Evolutionary conservation across 495 filamentous ascomycete genomes (phyloP).

Genomic region (Penicillium riverlandense): DNA sequence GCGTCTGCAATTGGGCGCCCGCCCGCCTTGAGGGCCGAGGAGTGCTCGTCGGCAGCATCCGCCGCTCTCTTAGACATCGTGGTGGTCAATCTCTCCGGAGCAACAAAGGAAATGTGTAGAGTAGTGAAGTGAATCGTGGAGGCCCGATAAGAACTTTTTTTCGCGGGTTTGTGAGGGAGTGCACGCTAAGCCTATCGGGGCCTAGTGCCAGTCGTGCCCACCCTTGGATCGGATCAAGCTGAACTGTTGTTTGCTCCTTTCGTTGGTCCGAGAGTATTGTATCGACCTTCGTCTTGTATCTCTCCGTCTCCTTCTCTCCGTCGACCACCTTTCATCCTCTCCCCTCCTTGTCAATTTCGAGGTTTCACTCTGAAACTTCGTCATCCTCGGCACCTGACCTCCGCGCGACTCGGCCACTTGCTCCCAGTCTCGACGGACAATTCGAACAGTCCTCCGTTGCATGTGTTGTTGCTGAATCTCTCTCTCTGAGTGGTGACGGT

Average conservation of each 20-base stretch:
- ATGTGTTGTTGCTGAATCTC: too few species aligned
- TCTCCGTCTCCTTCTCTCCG: not conserved
- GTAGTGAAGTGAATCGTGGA: not conserved
- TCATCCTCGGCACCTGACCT: too few species aligned
- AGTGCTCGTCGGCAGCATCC: constrained; percentile 46
- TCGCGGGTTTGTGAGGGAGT: constrained; percentile 1
- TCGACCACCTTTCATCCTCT: not conserved
- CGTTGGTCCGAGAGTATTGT: constrained; percentile 1
- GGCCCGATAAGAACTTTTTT: constrained; percentile 30
- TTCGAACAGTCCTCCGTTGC: too few species aligned
- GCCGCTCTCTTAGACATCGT: constrained; percentile 67
- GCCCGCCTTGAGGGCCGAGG: constrained; percentile 59
- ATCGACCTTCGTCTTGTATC: not conserved
- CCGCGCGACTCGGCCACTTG: too few species aligned
- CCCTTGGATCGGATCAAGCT: not conserved
- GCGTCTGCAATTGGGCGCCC: constrained; percentile 48
- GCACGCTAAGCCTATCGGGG: constrained; percentile 32
- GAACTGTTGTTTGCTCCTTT: not conserved
- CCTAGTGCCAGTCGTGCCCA: constrained; percentile 30
- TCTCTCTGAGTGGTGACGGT: too few species aligned
- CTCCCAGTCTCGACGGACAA: too few species aligned
- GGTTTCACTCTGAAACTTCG: not conserved
- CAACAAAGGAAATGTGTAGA: not conserved
- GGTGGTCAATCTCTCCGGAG: not conserved
- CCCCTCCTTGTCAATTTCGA: not conserved